Evolutionary conservation across 2,329 filamentous ascomycete species (phyloP).

Genomic region (Cylindrodendrum hubeiense): DNA sequence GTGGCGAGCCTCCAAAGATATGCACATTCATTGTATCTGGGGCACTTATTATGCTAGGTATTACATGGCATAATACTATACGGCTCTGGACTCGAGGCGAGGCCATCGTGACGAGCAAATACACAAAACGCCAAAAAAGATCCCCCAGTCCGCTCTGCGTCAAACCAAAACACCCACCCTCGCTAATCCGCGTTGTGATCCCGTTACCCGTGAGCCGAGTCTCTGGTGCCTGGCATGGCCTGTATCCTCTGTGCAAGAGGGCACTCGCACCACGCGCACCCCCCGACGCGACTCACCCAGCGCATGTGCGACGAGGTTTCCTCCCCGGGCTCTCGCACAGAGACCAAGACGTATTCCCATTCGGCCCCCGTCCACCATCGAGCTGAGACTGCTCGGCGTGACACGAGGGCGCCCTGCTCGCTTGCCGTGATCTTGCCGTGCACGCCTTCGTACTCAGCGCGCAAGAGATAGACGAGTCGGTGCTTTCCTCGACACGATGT

Average conservation of each 20-base stretch:
- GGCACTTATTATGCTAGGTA: neutral
- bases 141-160: constrained; percentile 16
- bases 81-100: neutral
- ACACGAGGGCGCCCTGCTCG: constrained; percentile 17
- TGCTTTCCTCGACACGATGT: constrained; percentile 18
- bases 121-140: constrained; percentile 24
- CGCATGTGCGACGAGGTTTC: constrained; percentile 22
- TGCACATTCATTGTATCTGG: neutral
- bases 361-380: constrained; percentile 9
- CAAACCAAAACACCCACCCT: constrained; percentile 28
- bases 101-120: neutral
- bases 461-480: constrained; percentile 27
- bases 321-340: constrained; percentile 11
- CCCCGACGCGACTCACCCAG: constrained; percentile 9
- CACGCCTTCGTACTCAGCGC: constrained; percentile 1
- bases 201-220: constrained; percentile 18
- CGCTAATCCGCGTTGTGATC: constrained; percentile 24
- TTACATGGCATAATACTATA: neutral
- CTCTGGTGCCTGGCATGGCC: constrained; percentile 19
- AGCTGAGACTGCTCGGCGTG: constrained; percentile 11
- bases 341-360: constrained; percentile 21
- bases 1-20: neutral
- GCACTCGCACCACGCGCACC: constrained; percentile 24
- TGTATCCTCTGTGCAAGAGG: constrained; percentile 7
- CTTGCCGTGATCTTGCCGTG: constrained; percentile 21